Base-by-base conservation (phyloP, 2,329 filamentous ascomycete genomes). In the Mollisiaceae sp. region DNA sequence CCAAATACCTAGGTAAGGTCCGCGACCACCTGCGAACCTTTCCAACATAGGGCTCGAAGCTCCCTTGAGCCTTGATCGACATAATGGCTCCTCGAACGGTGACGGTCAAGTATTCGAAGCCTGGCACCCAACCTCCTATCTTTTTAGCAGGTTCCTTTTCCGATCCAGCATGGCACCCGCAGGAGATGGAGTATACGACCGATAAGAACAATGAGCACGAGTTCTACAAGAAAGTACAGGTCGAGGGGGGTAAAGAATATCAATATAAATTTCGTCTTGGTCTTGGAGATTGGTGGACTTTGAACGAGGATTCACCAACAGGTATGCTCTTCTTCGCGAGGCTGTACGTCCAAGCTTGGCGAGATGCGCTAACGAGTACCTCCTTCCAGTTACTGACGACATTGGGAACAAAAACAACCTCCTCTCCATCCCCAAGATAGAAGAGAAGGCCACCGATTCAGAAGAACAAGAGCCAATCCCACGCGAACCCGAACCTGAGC, bases 181-280 rank as follows among this genome's bases (percentile, higher is more conserved):
- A 85, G 56, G 88, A 92, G 78, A 91, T 93, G 89, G 76, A 85
- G 11, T 81, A 77, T 64, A 80, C 79, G 4, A 79, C 79, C 36
- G 81, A 83, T 11, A 78, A 81, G 4, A 78, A 83, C 41, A 85
- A 83, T n/a, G 80, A 88, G 62, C 79, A 86, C 65, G 74, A 83
- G 14, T 93, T 91, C 74, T 81, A 77, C 52, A 86, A 86, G 65
- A 77, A 82, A 0, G 80, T 92, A 54, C 75, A 82, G 41, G 81
- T 85, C 8, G 80, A 85, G 20, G 79, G 84, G 24, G 85, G 84
- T 24, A 82, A 85, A 56, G 83, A 86, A 64, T 86, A 92, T 69
- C 87, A 91, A 72, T 94, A 93, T 82, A 93, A 92, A 77, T 90
- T 93, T 71, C 85, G 89, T 36, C 79, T 91, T 41, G 90, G 89